These are phyloP conservation scores for Trichoderma koningiopsis DNA, from an alignment of 2,329 filamentous ascomycete species.

Conservation along the genomic window DNA sequence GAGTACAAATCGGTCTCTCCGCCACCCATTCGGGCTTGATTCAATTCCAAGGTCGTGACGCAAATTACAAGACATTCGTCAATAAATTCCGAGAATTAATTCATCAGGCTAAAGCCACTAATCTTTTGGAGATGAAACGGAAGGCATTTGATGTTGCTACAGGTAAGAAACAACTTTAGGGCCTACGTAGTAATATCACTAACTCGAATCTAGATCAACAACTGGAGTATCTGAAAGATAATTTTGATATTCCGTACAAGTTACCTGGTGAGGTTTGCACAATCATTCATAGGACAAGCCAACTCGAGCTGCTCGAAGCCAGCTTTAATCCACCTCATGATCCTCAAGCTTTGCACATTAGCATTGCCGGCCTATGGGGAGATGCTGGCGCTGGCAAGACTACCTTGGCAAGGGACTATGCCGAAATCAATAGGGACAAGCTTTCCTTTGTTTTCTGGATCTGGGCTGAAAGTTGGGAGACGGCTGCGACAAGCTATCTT, in stretches of 20 bases:
- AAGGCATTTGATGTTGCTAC: slow-evolving; percentile 29
- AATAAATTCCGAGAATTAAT: slow-evolving; percentile 32
- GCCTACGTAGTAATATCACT: not conserved
- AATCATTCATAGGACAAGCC: slow-evolving; percentile 28
- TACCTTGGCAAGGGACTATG: slow-evolving; percentile 32
- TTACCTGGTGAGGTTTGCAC: slow-evolving; percentile 27
- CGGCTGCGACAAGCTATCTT: slow-evolving; percentile 33
- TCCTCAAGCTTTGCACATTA: slow-evolving; percentile 24
- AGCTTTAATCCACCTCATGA: slow-evolving; percentile 26
- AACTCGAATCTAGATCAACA: slow-evolving; percentile 25
- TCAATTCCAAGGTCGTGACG: slow-evolving; percentile 33
- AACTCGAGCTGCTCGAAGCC: slow-evolving; percentile 29
- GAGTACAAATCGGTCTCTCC: slow-evolving; percentile 30
- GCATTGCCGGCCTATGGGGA: slow-evolving; percentile 33
- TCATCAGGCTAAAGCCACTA: slow-evolving; percentile 24
- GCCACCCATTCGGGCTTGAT: slow-evolving; percentile 33
- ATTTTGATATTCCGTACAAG: slow-evolving; percentile 29
- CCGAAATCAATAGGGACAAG: slow-evolving; percentile 29
- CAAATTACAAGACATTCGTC: slow-evolving; percentile 33
- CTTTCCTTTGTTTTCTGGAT: slow-evolving; percentile 36
- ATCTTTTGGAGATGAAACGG: slow-evolving; percentile 30
- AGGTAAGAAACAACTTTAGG: slow-evolving; percentile 19
- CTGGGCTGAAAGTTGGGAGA: slow-evolving; percentile 35
- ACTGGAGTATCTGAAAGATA: slow-evolving; percentile 28
- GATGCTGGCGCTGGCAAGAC: slow-evolving; percentile 32